Conservation (phyloP, 257 asterid genomes). For the Oldenlandia corymbosa region DNA sequence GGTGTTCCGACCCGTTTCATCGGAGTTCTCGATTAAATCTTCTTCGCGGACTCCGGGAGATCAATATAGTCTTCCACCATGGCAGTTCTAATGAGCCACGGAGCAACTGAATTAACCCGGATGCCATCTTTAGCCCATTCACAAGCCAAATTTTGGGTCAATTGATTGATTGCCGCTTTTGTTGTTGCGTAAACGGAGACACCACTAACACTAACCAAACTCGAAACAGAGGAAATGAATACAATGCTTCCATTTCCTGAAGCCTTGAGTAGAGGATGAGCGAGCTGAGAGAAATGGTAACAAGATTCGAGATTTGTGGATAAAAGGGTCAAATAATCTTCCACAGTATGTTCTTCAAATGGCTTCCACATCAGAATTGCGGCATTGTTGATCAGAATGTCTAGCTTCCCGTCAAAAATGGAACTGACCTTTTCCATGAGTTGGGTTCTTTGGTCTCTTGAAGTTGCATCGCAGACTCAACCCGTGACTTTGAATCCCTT, state of each 20-base stretch:
- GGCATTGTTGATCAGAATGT: slow-evolving; percentile 11
- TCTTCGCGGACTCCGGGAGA: not conserved
- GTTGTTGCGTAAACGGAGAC: not conserved
- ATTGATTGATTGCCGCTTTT: slow-evolving; percentile 13
- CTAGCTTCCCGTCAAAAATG: not conserved
- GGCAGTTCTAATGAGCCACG: not conserved
- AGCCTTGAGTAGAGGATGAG: slow-evolving; percentile 18
- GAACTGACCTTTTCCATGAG: not conserved
- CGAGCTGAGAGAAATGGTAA: slow-evolving; percentile 19
- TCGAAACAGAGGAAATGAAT: slow-evolving; percentile 21
- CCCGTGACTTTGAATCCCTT: slow-evolving; percentile 12
- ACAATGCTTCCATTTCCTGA: slow-evolving; percentile 22
- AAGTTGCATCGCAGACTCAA: slow-evolving; percentile 8
- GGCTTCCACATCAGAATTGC: not conserved
- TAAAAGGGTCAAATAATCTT: not conserved
- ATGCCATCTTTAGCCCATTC: slow-evolving; percentile 17
- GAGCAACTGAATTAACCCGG: slow-evolving; percentile 9
- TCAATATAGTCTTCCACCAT: not conserved
- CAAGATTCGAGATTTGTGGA: slow-evolving; percentile 14
- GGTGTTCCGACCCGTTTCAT: slow-evolving; percentile 9
- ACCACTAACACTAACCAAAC: not conserved
- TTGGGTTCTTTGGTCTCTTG: not conserved
- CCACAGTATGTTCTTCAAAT: not conserved
- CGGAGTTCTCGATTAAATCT: slow-evolving; percentile 3
- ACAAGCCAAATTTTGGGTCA: slow-evolving; percentile 10